phyloP scores from a whole-genome alignment of 305 asterid species.

The Salvia sclarea region DNA sequence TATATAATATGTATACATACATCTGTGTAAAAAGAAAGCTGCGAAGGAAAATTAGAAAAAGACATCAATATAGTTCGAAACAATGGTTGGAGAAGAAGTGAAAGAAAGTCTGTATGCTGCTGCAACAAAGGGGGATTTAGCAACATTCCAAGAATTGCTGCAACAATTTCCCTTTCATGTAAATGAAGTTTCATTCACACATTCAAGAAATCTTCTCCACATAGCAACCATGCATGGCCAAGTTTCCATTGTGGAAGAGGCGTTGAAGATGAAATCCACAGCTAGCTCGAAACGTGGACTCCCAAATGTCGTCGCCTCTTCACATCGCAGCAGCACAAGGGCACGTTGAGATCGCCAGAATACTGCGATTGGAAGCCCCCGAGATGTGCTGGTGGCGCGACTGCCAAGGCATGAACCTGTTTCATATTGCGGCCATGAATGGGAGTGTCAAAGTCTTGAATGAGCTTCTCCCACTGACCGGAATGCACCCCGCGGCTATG shows the following conservation, averaged over 20 bases:
- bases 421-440: background rate
- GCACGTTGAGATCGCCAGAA: background rate
- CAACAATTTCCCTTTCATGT: background rate
- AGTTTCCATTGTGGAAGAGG: too few relatives aligned
- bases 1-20: too few relatives aligned
- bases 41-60: too few relatives aligned
- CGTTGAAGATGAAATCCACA: background rate
- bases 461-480: background rate
- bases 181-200: background rate
- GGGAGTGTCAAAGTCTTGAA: background rate
- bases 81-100: background rate
- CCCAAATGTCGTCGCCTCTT: background rate
- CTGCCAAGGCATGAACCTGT: background rate
- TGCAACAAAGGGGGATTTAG: background rate
- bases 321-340: background rate
- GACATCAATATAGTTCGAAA: too few relatives aligned
- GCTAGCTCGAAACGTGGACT: background rate
- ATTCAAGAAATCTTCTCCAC: background rate
- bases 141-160: background rate
- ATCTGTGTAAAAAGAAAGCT: too few relatives aligned
- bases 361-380: background rate
- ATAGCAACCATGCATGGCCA: background rate
- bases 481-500: background rate
- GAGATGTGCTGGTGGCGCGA: background rate
- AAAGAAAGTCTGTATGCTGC: background rate